Percentiles rank a stretch among this genome's conserved stretches.
phyloP scores from a whole-genome alignment of 2,329 filamentous ascomycete genomes.

The Phyllosticta citribraziliensis region DNA sequence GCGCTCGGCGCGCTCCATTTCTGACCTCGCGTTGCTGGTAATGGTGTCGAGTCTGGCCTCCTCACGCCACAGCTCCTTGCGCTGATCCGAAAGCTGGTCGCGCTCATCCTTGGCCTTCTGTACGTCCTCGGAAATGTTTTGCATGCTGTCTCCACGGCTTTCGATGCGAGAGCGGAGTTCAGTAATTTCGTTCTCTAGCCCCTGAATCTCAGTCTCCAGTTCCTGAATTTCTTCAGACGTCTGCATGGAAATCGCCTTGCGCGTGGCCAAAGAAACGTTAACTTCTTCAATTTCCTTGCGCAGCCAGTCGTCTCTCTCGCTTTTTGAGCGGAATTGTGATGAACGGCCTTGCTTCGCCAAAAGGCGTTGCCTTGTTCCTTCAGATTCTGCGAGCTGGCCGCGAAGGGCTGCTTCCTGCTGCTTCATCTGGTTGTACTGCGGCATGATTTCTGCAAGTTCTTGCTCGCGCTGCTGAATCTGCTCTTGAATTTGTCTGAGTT shows the following conservation, averaged over 20 bases:
- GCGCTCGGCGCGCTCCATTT: slow-evolving; percentile 68
- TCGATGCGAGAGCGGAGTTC: slow-evolving; percentile 63
- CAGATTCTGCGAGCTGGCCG: slow-evolving; percentile 63
- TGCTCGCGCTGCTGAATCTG: slow-evolving; percentile 68
- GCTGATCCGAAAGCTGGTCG: slow-evolving; percentile 73
- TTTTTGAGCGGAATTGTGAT: slow-evolving; percentile 78
- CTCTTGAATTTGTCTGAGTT: slow-evolving; percentile 60
- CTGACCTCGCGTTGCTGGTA: slow-evolving; percentile 62
- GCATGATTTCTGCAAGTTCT: slow-evolving; percentile 65
- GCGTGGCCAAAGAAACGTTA: slow-evolving; percentile 62
- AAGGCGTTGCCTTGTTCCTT: slow-evolving; percentile 65
- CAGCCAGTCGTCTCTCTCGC: slow-evolving; percentile 77
- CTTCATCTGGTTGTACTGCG: slow-evolving; percentile 65
- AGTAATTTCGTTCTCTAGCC: slow-evolving; percentile 63
- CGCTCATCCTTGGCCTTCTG: slow-evolving; percentile 67
- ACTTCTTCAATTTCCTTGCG: slow-evolving; percentile 72
- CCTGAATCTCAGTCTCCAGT: slow-evolving; percentile 60
- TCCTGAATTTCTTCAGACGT: slow-evolving; percentile 71
- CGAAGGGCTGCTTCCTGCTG: slow-evolving; percentile 62
- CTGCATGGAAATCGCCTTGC: slow-evolving; percentile 77
- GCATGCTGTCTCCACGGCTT: slow-evolving; percentile 66
- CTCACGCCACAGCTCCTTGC: slow-evolving; percentile 79
- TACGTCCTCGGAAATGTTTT: slow-evolving; percentile 62
- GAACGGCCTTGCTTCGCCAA: slow-evolving; percentile 88
- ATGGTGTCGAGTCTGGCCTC: slow-evolving; percentile 78